Conservation (phyloP, 73 alveolate species). For the Diophrys sp. region DNA sequence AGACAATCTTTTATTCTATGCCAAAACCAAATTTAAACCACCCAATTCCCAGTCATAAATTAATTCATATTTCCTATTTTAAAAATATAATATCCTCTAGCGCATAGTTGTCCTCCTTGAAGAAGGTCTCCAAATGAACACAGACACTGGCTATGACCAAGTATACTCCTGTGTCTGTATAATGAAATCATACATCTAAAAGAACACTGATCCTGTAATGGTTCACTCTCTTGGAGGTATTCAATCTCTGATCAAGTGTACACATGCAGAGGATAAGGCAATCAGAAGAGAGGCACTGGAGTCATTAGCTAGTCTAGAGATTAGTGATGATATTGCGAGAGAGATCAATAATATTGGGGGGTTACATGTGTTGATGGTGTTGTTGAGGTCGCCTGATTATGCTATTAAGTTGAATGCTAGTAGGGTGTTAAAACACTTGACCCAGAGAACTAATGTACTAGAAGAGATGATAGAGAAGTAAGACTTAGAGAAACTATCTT, state of each 20-base stretch:
- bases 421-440: conserved; percentile 27
- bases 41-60: neutral
- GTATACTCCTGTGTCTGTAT: conserved; percentile 13
- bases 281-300: conserved; percentile 25
- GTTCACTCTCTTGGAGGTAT: conserved; percentile 37
- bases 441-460: conserved; percentile 15
- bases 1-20: no score
- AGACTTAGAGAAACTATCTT: conserved; percentile 22
- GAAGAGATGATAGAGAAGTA: conserved; percentile 24
- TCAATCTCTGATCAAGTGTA: conserved; percentile 29
- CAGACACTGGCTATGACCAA: conserved; percentile 36
- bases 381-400: neutral
- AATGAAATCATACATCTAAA: neutral
- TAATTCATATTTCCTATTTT: conserved; percentile 9
- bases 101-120: conserved; percentile 39
- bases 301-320: conserved; percentile 9
- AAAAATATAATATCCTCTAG: conserved; percentile 21
- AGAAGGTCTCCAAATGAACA: conserved; percentile 53
- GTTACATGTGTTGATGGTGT: neutral
- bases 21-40: no score
- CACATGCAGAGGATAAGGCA: conserved; percentile 21
- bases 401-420: conserved; percentile 14
- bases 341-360: conserved; percentile 17
- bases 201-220: conserved; percentile 9
- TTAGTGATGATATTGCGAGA: conserved; percentile 23